Percentiles rank a stretch among this genome's conserved stretches.
These are phyloP conservation scores for Paraconiothyrium sp. DNA, from an alignment of 2,329 filamentous ascomycete species.

Conservation along the genomic window DNA sequence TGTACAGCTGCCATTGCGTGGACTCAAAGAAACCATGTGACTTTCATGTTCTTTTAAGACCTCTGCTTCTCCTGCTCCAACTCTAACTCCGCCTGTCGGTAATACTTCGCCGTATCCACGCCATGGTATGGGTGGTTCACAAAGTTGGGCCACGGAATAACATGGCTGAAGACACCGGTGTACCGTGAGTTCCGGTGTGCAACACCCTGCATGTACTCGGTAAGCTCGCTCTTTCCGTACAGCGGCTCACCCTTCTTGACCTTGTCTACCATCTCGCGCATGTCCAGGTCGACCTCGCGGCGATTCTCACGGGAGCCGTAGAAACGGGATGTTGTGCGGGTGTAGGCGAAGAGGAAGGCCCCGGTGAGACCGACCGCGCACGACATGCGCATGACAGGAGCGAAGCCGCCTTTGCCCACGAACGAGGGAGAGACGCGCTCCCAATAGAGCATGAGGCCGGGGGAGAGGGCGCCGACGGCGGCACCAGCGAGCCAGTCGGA, in stretches of 20 bases:
- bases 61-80: slow-evolving; percentile 75
- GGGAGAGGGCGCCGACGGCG: slow-evolving; percentile 74
- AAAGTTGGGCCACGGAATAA: slow-evolving; percentile 97
- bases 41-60: slow-evolving; percentile 19
- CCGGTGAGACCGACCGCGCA: slow-evolving; percentile 77
- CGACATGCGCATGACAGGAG: slow-evolving; percentile 81
- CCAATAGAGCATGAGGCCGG: slow-evolving; percentile 77
- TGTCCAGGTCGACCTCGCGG: slow-evolving; percentile 93
- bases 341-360: slow-evolving; percentile 75
- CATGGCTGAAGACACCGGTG: slow-evolving; percentile 81
- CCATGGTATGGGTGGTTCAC: slow-evolving; percentile 91
- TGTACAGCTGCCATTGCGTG: slow-evolving; percentile 34
- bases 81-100: slow-evolving; percentile 92
- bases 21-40: slow-evolving; percentile 28
- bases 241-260: slow-evolving; percentile 91
- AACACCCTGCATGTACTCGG: slow-evolving; percentile 92
- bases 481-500: slow-evolving; percentile 82
- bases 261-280: slow-evolving; percentile 97
- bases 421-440: slow-evolving; percentile 87
- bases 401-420: slow-evolving; percentile 83
- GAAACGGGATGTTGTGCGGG: slow-evolving; percentile 73
- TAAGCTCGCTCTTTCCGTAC: slow-evolving; percentile 82
- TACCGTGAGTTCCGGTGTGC: slow-evolving; percentile 93
- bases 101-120: slow-evolving; percentile 98
- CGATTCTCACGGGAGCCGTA: slow-evolving; percentile 94